Base-by-base conservation (phyloP, 2,329 filamentous ascomycete species). In the Hypoxylon sp. region DNA sequence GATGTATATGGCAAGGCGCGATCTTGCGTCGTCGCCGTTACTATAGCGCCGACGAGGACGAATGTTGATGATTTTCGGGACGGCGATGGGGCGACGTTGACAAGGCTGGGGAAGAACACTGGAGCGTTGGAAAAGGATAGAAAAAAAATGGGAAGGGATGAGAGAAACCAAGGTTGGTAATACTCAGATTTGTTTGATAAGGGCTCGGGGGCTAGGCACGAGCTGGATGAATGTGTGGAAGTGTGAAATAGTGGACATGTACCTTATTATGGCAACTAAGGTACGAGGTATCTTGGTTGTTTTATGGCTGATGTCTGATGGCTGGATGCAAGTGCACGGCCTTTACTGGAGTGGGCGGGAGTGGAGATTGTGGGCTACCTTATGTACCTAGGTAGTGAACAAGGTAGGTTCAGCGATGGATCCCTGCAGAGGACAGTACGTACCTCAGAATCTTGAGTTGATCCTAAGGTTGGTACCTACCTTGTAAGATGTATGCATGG, bases 181-280 rank as follows among this genome's bases (percentile, higher is more conserved):
- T 71, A 71, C 64, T 67, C 57, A 67, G 64, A 66, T 66, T 70
- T 68, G 66, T 64, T 69, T 62, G 64, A 66, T 58, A 59, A 68
- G 65, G 65, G 65, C 59, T 60, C 44, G 58, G 62, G 64, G 62
- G 62, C 65, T 68, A 68, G 62, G 65, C 65, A 62, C 43, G 56
- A 68, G 62, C 64, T 67, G 64, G 64, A 64, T 64, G 50, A 32
- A 62, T 26, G 59, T 59, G 43, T 13, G 56, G 53, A 47, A 56
- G 43, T 52, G 54, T 51, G 57, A 41, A 53, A 66, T 62, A 24
- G 43, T 46, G 43, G 43, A 46, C 4, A 24, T 15, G 43, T 46
- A 46, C 19, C 22, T 22, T 44, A 3, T 24, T 44, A 44, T 10
- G 41, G 41, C 13, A 44, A 17, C 10, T 20, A 19, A 10, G 13